Base-by-base conservation (phyloP, 2,329 filamentous ascomycete genomes). In the Leptographium wingfieldii region DNA sequence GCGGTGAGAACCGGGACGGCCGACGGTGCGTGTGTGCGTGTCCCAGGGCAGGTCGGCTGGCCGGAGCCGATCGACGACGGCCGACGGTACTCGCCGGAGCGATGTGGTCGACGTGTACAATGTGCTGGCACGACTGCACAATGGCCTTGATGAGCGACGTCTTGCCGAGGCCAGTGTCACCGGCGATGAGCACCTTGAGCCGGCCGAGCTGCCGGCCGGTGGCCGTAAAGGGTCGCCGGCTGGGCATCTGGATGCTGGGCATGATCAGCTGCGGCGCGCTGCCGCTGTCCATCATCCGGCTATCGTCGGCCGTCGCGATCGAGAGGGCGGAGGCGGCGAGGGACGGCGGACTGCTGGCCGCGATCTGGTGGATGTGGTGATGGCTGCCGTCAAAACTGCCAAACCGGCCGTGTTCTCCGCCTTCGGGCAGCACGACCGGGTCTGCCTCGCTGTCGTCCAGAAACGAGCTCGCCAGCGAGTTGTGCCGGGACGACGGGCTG, bases 191-290 rank as follows among this genome's bases (percentile, higher is more conserved):
- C n/a, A 97, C 77, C 74, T 95, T 97, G 59, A 97, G 77, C 66
- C 90, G 86, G 1, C 92, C 92, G 70, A 97, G 81, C 40, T 80
- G 80, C 73, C 87, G 92, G 19, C 94, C 94, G 55, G 82, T 81
- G n/a, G 88, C 84, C 0, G 94, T 96, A 71, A 97, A 97, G 0
- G 92, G 92, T 57, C 91, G 81, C 56, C 94, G 84, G 62, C 84
- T 88, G 3, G 94, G 92, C 82, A 99, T 94, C 63, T 83, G 85
- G 67, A 99, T 86, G 68, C 91, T 96, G 5, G 94, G 94, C 94
- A 99, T 99, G 62, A 99, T 89, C n/a, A 99, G 80, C 71, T 97
- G 92, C 29, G 87, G 87, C 49, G 77, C 78, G 63, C 71, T 76
- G 55, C 74, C 73, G 61, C 78, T 69, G 81, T 85, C 68, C 63